phyloP scores from a whole-genome alignment of 345 rosid species.

The Gossypioides kirkii region DNA sequence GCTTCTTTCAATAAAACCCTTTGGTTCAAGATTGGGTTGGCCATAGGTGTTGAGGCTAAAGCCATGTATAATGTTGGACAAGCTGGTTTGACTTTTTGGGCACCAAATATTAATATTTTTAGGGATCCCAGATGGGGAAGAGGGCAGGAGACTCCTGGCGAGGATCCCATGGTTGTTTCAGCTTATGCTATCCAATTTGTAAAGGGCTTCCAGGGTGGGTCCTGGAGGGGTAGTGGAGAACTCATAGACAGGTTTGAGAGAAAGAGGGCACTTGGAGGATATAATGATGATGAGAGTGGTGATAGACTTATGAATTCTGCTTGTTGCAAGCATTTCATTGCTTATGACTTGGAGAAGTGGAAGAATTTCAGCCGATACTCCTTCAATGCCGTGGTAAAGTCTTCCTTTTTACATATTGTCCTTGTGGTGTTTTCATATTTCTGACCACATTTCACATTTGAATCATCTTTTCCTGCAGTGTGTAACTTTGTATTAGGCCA shows the following conservation, averaged over 20 bases:
- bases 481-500: not conserved
- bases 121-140: slow-evolving; percentile 98
- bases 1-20: slow-evolving; percentile 72
- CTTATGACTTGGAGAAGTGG: slow-evolving; percentile 93
- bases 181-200: slow-evolving; percentile 68
- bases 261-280: slow-evolving; percentile 28
- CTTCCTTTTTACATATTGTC: not conserved
- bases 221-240: slow-evolving; percentile 21
- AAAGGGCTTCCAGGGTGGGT: slow-evolving; percentile 60
- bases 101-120: slow-evolving; percentile 79
- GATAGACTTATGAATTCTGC: slow-evolving; percentile 75
- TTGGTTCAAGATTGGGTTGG: slow-evolving; percentile 70
- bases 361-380: slow-evolving; percentile 62
- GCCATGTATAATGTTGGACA: slow-evolving; percentile 86
- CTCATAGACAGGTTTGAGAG: slow-evolving; percentile 20
- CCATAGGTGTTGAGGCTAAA: slow-evolving; percentile 64
- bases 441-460: not conserved
- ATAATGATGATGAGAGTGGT: slow-evolving; percentile 22
- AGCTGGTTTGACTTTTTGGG: slow-evolving; percentile 93
- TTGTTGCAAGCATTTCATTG: slow-evolving; percentile 90
- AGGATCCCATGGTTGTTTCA: slow-evolving; percentile 78
- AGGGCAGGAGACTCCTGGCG: slow-evolving; percentile 96
- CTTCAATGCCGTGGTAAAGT: slow-evolving; percentile 79
- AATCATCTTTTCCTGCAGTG: not conserved
- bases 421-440: not conserved